phyloP scores from a whole-genome alignment of 2,329 filamentous ascomycete genomes.

The Aspergillus ochraceus region DNA sequence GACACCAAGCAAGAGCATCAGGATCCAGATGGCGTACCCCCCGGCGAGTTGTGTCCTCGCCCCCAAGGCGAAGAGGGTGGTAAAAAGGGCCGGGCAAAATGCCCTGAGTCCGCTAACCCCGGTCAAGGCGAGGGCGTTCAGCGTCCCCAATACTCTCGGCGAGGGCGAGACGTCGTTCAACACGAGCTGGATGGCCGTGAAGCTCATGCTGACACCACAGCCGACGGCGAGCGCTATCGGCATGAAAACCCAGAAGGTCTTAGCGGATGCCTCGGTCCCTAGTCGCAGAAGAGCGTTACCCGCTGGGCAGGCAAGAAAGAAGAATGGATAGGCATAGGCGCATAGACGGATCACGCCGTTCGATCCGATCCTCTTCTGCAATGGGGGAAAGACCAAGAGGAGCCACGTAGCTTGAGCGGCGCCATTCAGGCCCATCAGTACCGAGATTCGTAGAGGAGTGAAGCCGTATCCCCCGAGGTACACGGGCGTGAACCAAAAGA shows the following conservation, averaged over 20 bases:
- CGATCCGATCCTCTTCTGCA: constrained; percentile 68
- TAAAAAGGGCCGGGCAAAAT: constrained; percentile 65
- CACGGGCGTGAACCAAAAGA: constrained; percentile 67
- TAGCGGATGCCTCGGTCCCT: constrained; percentile 20
- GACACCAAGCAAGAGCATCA: constrained; percentile 26
- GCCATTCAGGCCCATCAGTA: constrained; percentile 65
- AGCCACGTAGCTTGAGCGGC: constrained; percentile 70
- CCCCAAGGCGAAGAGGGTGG: constrained; percentile 68
- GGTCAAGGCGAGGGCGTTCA: constrained; percentile 70
- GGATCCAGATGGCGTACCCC: constrained; percentile 63
- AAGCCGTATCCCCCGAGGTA: constrained; percentile 66
- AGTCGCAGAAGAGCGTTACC: constrained; percentile 58
- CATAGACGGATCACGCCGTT: constrained; percentile 63
- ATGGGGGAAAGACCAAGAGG: constrained; percentile 65
- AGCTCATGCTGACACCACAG: constrained; percentile 66
- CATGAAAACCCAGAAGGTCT: constrained; percentile 58
- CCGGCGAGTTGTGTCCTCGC: constrained; percentile 60
- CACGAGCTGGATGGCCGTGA: constrained; percentile 70
- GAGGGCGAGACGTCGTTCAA: constrained; percentile 73
- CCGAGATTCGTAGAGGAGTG: constrained; percentile 61
- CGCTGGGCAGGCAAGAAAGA: constrained; percentile 57
- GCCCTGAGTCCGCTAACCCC: constrained; percentile 62
- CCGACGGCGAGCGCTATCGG: constrained; percentile 54
- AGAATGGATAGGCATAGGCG: constrained; percentile 61
- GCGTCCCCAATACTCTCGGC: constrained; percentile 63